Evolutionary conservation across 2,329 filamentous ascomycete genomes (phyloP).

Genomic region (Ceratocystis harringtonii): DNA sequence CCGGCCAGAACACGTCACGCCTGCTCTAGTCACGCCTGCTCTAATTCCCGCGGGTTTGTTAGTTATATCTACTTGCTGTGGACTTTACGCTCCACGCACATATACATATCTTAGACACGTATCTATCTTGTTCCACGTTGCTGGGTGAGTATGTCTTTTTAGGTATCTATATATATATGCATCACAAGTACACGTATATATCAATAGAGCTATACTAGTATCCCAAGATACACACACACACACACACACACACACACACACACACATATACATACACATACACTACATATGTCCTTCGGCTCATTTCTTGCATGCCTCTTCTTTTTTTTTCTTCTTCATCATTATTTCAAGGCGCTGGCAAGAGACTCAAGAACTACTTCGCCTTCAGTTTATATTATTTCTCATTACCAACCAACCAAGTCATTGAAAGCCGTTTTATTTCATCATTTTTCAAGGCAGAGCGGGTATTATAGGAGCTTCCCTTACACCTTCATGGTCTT

Average conservation of each 20-base stretch:
- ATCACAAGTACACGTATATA: neutral
- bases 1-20: too few species aligned
- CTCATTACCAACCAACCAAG: neutral
- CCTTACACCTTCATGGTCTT: slow-evolving; percentile 78
- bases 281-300: too few species aligned
- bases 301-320: too few species aligned
- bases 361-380: neutral
- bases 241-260: neutral
- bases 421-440: neutral
- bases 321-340: neutral
- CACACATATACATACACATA: neutral
- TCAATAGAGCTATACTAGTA: neutral
- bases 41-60: too few species aligned
- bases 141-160: neutral
- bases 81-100: too few species aligned
- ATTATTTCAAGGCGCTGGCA: neutral
- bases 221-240: neutral
- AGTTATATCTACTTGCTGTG: too few species aligned
- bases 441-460: neutral
- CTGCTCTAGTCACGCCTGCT: too few species aligned
- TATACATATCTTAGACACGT: too few species aligned
- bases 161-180: neutral
- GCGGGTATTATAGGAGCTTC: neutral
- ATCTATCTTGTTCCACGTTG: too few species aligned
- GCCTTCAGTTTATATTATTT: neutral